These are phyloP conservation scores for Serpula lacrymans DNA, from an alignment of 768 basidiomycete genomes.

Conservation along the genomic window DNA sequence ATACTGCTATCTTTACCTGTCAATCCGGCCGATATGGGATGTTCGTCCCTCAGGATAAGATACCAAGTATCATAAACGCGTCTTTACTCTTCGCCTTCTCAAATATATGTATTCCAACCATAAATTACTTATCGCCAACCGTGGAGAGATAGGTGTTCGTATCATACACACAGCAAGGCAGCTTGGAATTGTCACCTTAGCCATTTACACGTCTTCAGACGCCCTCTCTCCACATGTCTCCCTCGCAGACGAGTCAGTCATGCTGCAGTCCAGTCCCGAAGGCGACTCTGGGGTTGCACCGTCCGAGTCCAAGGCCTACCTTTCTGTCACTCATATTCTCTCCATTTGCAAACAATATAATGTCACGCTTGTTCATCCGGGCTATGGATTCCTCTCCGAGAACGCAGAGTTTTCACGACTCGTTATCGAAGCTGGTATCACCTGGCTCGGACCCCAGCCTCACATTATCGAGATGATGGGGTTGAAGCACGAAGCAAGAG, in stretches of 20 bases:
- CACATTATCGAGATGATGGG: slow-evolving; percentile 54
- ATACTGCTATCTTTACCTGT: too few relatives aligned
- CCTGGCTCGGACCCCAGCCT: slow-evolving; percentile 56
- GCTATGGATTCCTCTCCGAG: slow-evolving; percentile 67
- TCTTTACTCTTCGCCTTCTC: too few relatives aligned
- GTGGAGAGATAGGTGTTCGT: slow-evolving; percentile 69
- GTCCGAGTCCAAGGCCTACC: slow-evolving; percentile 45
- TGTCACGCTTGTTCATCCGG: slow-evolving; percentile 57
- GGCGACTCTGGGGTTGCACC: slow-evolving; percentile 3
- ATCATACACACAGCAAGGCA: slow-evolving; percentile 54
- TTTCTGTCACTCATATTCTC: slow-evolving; percentile 36
- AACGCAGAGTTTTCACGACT: slow-evolving; percentile 51
- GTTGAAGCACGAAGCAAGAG: slow-evolving; percentile 56
- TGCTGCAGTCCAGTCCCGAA: slow-evolving; percentile 24
- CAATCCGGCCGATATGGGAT: too few relatives aligned
- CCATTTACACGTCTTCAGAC: slow-evolving; percentile 59
- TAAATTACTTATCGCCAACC: slow-evolving; percentile 64
- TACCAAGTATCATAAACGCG: too few relatives aligned
- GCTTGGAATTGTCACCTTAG: slow-evolving; percentile 50
- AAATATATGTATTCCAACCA: slow-evolving; percentile 35
- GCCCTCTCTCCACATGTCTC: slow-evolving; percentile 55
- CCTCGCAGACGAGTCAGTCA: slow-evolving; percentile 48
- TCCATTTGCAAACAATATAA: slow-evolving; percentile 36
- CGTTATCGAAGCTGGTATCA: slow-evolving; percentile 46
- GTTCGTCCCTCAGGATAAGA: too few relatives aligned